These are phyloP conservation scores for Talaromyces verruculosus DNA, from an alignment of 2,329 filamentous ascomycete genomes.

Conservation along the genomic window DNA sequence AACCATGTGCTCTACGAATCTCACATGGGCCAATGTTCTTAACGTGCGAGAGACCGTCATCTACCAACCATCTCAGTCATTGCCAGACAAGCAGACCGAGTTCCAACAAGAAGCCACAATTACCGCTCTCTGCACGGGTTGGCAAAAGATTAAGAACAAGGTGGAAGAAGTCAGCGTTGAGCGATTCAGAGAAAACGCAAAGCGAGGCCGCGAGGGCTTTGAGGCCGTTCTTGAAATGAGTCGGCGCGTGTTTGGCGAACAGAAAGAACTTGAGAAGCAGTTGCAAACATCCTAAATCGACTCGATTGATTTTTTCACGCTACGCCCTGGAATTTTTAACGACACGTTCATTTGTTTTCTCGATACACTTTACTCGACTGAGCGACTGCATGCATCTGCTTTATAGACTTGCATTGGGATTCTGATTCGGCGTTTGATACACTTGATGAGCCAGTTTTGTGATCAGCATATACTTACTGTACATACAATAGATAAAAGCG, in stretches of 20 bases:
- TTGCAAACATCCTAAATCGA: conserved; percentile 8
- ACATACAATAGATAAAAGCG: conserved; percentile 19
- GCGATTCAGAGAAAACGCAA: conserved; percentile 87
- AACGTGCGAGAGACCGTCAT: conserved; percentile 90
- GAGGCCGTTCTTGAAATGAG: conserved; percentile 94
- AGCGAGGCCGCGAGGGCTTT: conserved; percentile 88
- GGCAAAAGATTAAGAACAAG: conserved; percentile 94
- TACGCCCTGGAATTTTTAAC: conserved; percentile 15
- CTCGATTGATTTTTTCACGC: not conserved
- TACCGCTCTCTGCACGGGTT: conserved; percentile 90
- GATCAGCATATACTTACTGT: conserved; percentile 17
- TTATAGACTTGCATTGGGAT: conserved; percentile 19
- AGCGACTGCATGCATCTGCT: conserved; percentile 21
- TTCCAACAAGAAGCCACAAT: conserved; percentile 91
- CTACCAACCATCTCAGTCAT: conserved; percentile 64
- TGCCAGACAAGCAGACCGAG: conserved; percentile 62
- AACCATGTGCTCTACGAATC: conserved; percentile 93
- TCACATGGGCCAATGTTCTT: conserved; percentile 88
- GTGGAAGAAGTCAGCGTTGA: conserved; percentile 91
- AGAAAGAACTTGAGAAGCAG: conserved; percentile 65
- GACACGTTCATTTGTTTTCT: conserved; percentile 20
- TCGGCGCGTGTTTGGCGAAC: conserved; percentile 84
- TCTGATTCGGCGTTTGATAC: conserved; percentile 22
- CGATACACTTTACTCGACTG: conserved; percentile 21
- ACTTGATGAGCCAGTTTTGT: conserved; percentile 13